These are phyloP conservation scores for Neofusicoccum umdonicola DNA, from an alignment of 2,329 filamentous ascomycete genomes.

Conservation along the genomic window DNA sequence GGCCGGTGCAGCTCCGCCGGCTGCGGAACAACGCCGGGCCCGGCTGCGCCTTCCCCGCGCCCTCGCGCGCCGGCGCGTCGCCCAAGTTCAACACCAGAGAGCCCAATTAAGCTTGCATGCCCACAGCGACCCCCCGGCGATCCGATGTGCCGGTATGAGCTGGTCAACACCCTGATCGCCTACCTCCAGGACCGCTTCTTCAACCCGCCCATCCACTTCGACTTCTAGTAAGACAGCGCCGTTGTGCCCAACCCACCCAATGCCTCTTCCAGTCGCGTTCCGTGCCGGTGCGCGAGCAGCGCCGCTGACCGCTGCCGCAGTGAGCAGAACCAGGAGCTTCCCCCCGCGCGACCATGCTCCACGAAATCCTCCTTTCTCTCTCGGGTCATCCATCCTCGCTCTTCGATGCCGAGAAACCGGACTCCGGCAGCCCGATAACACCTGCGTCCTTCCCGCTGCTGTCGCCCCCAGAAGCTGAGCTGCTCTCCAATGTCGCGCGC, in stretches of 20 bases:
- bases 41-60: slow-evolving; percentile 1
- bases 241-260: neutral
- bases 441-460: slow-evolving; percentile 45
- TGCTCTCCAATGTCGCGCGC: slow-evolving; percentile 73
- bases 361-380: slow-evolving; percentile 95
- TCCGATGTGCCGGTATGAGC: slow-evolving; percentile 38
- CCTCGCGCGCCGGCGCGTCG: slow-evolving; percentile 10
- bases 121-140: neutral
- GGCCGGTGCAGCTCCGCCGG: neutral
- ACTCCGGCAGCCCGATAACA: slow-evolving; percentile 14
- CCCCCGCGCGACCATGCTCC: slow-evolving; percentile 66
- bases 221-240: slow-evolving; percentile 16
- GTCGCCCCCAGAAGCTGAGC: slow-evolving; percentile 77
- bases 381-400: slow-evolving; percentile 90
- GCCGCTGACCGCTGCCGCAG: slow-evolving; percentile 14
- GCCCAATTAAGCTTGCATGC: neutral
- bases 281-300: neutral
- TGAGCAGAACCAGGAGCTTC: slow-evolving; percentile 9
- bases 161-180: slow-evolving; percentile 33
- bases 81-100: neutral
- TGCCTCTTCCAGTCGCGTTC: slow-evolving; percentile 18
- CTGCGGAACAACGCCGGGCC: neutral
- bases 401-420: slow-evolving; percentile 56
- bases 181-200: slow-evolving; percentile 27
- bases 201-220: slow-evolving; percentile 13